phyloP scores from a whole-genome alignment of 495 filamentous ascomycete genomes.

The Penicillium canariense region DNA sequence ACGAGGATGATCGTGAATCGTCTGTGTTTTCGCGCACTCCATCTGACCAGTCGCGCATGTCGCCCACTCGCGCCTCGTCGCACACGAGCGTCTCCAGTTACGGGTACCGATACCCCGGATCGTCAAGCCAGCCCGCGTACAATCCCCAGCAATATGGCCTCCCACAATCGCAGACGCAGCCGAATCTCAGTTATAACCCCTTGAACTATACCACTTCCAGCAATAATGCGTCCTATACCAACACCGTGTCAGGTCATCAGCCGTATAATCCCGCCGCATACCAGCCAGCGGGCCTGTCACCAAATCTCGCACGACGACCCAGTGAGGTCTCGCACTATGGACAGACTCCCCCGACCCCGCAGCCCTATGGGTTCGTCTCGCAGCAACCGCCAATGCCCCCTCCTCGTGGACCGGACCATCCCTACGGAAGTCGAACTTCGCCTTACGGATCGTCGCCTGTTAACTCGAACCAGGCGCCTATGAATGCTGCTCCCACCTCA shows the following conservation, averaged over 20 bases:
- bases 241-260: conserved; percentile 44
- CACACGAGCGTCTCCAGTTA: conserved; percentile 54
- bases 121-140: conserved; percentile 60
- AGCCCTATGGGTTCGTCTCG: conserved; percentile 34
- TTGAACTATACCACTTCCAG: conserved; percentile 45
- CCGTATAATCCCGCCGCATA: conserved; percentile 75
- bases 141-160: conserved; percentile 80
- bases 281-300: conserved; percentile 37
- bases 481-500: conserved; percentile 13
- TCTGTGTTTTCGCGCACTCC: conserved; percentile 33
- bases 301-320: conserved; percentile 31
- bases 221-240: conserved; percentile 26
- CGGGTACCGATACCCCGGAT: conserved; percentile 56
- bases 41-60: conserved; percentile 41
- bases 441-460: conserved; percentile 21
- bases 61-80: conserved; percentile 44
- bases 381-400: conserved; percentile 43
- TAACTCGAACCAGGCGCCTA: conserved; percentile 7
- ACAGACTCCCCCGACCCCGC: conserved; percentile 34
- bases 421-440: conserved; percentile 41
- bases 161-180: conserved; percentile 55
- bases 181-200: conserved; percentile 38
- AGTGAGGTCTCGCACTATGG: conserved; percentile 33
- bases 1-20: conserved; percentile 39
- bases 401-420: conserved; percentile 48